phyloP scores from a whole-genome alignment of 768 basidiomycete genomes.

The Suillus subalutaceus region DNA sequence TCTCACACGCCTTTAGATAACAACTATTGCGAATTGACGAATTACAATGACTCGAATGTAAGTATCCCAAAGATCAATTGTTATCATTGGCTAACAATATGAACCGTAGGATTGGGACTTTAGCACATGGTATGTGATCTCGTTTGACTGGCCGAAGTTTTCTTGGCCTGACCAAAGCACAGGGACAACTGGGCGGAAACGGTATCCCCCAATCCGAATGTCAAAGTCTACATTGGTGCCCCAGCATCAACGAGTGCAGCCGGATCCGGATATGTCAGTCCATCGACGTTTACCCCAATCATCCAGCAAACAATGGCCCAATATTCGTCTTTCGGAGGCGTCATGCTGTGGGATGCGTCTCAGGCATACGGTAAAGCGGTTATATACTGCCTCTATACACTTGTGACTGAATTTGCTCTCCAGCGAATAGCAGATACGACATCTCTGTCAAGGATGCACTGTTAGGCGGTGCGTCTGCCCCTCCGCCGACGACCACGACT shows the following conservation, averaged over 20 bases:
- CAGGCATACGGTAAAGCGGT: conserved; percentile 44
- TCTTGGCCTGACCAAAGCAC: conserved; percentile 10
- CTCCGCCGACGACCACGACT: conserved; percentile 19
- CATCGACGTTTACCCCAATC: conserved; percentile 36
- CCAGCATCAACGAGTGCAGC: conserved; percentile 45
- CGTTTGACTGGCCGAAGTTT: neutral
- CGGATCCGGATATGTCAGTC: conserved; percentile 42
- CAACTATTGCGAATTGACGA: conserved; percentile 44
- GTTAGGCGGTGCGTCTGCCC: conserved; percentile 15
- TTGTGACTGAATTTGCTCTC: neutral
- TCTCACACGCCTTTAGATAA: conserved; percentile 38
- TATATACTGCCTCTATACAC: neutral
- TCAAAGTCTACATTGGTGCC: conserved; percentile 53
- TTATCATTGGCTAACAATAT: conserved; percentile 6
- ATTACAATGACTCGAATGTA: conserved; percentile 47
- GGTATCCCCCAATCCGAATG: conserved; percentile 44
- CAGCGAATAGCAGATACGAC: conserved; percentile 49
- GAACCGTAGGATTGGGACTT: conserved; percentile 49
- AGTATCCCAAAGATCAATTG: conserved; percentile 10
- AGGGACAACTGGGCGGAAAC: conserved; percentile 53
- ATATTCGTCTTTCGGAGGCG: conserved; percentile 50
- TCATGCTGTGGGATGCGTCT: conserved; percentile 47
- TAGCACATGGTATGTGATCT: conserved; percentile 35
- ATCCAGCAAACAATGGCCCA: conserved; percentile 34
- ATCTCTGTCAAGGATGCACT: conserved; percentile 45